Conservation (phyloP, 164 flowering plant species). For the Protea cynaroides region DNA sequence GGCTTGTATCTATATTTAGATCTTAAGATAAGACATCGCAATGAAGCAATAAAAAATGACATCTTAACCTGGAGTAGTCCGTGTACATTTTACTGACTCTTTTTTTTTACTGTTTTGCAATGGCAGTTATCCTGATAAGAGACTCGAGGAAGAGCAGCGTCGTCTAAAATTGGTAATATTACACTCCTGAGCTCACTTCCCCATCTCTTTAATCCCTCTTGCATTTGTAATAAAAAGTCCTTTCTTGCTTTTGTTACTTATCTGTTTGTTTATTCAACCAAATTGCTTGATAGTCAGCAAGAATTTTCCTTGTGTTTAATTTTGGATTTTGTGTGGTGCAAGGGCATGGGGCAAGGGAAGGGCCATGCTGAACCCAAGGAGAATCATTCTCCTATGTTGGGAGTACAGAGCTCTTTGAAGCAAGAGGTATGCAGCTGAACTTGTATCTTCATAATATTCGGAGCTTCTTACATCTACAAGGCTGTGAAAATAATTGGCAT, state of each 20-base stretch:
- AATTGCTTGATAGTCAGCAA: too few species aligned
- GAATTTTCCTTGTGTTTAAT: conserved; percentile 6
- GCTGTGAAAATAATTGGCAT: not conserved
- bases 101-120: not conserved
- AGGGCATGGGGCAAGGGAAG: conserved; percentile 42
- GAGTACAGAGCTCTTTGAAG: conserved; percentile 51
- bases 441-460: not conserved
- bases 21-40: too few species aligned
- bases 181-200: too few species aligned
- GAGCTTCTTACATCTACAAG: not conserved
- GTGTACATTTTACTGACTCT: not conserved
- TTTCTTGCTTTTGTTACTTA: too few species aligned
- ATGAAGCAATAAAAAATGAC: not conserved
- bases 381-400: conserved; percentile 32
- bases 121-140: not conserved
- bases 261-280: too few species aligned
- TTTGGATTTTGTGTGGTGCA: conserved; percentile 14
- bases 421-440: conserved; percentile 60
- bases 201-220: too few species aligned
- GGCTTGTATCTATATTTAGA: too few species aligned
- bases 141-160: not conserved
- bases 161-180: not conserved
- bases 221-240: too few species aligned
- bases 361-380: conserved; percentile 22
- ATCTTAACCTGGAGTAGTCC: not conserved